phyloP scores from a whole-genome alignment of 2,329 filamentous ascomycete species.

The Aspergillus sp. region DNA sequence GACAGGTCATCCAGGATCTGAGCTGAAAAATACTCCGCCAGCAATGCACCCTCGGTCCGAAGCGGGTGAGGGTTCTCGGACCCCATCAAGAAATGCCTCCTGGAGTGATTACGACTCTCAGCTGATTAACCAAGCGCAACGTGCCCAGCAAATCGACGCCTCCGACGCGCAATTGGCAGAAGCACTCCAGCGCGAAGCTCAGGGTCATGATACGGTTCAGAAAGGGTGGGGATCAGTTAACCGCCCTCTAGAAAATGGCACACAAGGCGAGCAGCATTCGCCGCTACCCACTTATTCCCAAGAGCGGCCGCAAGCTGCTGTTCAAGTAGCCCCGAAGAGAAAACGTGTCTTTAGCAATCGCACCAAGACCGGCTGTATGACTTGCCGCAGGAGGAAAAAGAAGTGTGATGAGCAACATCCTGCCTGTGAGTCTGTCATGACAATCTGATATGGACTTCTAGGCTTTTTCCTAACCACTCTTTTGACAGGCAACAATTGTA shows the following conservation, averaged over 20 bases:
- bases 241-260: slow-evolving; percentile 31
- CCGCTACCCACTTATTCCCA: slow-evolving; percentile 26
- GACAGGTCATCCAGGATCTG: slow-evolving; percentile 11
- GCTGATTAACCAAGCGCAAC: slow-evolving; percentile 41
- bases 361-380: slow-evolving; percentile 92
- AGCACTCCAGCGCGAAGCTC: slow-evolving; percentile 45
- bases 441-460: not conserved
- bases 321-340: slow-evolving; percentile 38
- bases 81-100: slow-evolving; percentile 21
- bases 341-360: slow-evolving; percentile 73
- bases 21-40: slow-evolving; percentile 16
- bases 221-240: slow-evolving; percentile 25
- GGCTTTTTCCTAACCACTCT: slow-evolving; percentile 6
- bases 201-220: slow-evolving; percentile 31
- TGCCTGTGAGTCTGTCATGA: slow-evolving; percentile 59
- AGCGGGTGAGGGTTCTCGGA: slow-evolving; percentile 22
- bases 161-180: slow-evolving; percentile 49
- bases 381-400: slow-evolving; percentile 87
- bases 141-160: slow-evolving; percentile 37
- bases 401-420: slow-evolving; percentile 95
- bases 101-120: slow-evolving; percentile 37
- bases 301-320: slow-evolving; percentile 27
- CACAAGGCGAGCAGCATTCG: slow-evolving; percentile 28
- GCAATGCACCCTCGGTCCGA: slow-evolving; percentile 19
- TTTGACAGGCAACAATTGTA: slow-evolving; percentile 71